Conservation (phyloP, 768 basidiomycete genomes). For the Leccinellum rugosiceps region DNA sequence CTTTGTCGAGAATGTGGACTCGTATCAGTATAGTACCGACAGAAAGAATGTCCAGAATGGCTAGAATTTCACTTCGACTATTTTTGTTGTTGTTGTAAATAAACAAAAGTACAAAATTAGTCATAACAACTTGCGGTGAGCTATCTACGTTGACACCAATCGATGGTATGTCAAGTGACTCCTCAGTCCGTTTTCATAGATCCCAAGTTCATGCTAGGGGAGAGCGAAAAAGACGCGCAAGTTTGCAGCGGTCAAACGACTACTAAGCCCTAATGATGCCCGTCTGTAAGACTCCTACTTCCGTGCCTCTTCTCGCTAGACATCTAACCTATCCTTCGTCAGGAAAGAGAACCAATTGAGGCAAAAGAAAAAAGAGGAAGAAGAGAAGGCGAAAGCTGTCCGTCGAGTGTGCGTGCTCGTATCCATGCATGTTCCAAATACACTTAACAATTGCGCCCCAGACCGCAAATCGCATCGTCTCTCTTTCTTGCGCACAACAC, state of each 20-base stretch:
- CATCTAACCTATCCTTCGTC: conserved; percentile 10
- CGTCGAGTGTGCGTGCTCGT: conserved; percentile 66
- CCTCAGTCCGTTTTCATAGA: neutral
- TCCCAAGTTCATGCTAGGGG: conserved; percentile 45
- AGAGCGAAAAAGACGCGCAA: conserved; percentile 93
- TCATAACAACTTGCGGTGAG: neutral
- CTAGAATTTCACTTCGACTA: too few species aligned
- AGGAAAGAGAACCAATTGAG: conserved; percentile 95
- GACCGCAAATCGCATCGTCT: conserved; percentile 84
- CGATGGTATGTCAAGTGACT: conserved; percentile 19
- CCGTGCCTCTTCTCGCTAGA: neutral
- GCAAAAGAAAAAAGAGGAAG: conserved; percentile 80
- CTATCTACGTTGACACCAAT: neutral
- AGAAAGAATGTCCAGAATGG: too few species aligned
- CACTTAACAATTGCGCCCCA: conserved; percentile 27
- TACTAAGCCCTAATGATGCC: conserved; percentile 92
- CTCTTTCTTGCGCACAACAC: conserved; percentile 94
- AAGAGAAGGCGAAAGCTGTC: conserved; percentile 72
- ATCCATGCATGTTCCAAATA: neutral
- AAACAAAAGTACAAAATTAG: neutral
- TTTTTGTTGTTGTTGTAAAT: neutral
- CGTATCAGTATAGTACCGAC: too few species aligned
- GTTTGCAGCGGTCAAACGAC: conserved; percentile 90
- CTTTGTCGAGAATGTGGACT: neutral
- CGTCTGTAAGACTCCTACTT: conserved; percentile 62